Evolutionary conservation across 257 asterid species (phyloP).

Genomic region (Cruciata laevipes): DNA sequence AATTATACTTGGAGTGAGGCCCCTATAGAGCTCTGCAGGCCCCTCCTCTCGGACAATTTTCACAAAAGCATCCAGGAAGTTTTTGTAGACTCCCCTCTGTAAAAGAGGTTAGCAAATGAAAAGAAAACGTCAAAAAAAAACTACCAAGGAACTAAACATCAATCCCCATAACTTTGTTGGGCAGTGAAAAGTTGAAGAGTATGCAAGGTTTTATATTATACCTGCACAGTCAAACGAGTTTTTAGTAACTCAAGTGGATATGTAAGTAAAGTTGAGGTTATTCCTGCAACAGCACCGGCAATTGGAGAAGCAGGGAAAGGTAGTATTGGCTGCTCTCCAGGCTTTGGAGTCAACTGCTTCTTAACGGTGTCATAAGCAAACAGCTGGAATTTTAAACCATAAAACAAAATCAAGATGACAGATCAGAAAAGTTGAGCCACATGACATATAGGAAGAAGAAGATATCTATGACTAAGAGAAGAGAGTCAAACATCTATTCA

Average conservation of each 20-base stretch:
- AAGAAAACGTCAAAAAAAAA: not conserved
- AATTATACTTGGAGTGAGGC: constrained; percentile 44
- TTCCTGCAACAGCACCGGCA: constrained; percentile 47
- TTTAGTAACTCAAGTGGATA: constrained; percentile 53
- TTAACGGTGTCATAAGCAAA: constrained; percentile 47
- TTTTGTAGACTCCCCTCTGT: constrained; percentile 46
- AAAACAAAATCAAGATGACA: not conserved
- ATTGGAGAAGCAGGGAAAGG: constrained; percentile 35
- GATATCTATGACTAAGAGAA: not conserved
- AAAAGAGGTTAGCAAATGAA: not conserved
- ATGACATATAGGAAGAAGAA: not conserved
- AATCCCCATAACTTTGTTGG: not conserved
- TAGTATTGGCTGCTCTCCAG: constrained; percentile 35
- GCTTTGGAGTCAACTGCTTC: constrained; percentile 40
- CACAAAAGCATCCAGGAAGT: constrained; percentile 37
- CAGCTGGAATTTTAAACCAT: constrained; percentile 26
- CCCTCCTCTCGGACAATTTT: constrained; percentile 43
- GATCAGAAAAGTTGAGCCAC: not conserved
- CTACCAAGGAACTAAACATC: not conserved
- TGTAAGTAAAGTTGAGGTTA: constrained; percentile 42
- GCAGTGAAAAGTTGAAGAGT: not conserved
- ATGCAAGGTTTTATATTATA: constrained; percentile 2
- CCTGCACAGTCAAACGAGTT: constrained; percentile 54
- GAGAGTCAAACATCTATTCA: not conserved
- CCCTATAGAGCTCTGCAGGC: constrained; percentile 44